Evolutionary conservation across 768 basidiomycete species (phyloP).

Genomic region (Lentinula guzmanii): DNA sequence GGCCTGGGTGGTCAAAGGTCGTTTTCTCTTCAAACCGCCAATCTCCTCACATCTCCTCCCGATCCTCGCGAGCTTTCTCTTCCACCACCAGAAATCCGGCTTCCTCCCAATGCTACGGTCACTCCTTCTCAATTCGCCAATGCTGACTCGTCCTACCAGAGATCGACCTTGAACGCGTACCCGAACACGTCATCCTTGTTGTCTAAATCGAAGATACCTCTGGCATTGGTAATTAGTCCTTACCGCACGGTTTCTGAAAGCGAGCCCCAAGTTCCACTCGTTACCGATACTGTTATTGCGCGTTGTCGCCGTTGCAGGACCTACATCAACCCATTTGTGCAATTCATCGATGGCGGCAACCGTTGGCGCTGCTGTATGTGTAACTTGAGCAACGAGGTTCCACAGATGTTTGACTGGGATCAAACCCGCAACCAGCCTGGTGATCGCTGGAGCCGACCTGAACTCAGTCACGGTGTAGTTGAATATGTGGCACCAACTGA

Average conservation of each 20-base stretch:
- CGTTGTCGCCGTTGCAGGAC: slow-evolving; percentile 93
- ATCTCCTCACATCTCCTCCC: slow-evolving; percentile 88
- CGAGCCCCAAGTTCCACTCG: slow-evolving; percentile 80
- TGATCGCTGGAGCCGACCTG: slow-evolving; percentile 90
- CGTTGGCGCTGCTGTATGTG: slow-evolving; percentile 99
- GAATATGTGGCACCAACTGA: slow-evolving; percentile 98
- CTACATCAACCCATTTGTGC: slow-evolving; percentile 96
- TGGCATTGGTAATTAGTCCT: slow-evolving; percentile 85
- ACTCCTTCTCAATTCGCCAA: slow-evolving; percentile 76
- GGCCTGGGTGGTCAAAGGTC: slow-evolving; percentile 73
- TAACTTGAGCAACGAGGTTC: slow-evolving; percentile 96
- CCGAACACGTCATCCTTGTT: slow-evolving; percentile 86
- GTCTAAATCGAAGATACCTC: slow-evolving; percentile 85
- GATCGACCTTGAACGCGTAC: slow-evolving; percentile 86
- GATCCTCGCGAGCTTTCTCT: slow-evolving; percentile 80
- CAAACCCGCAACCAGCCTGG: slow-evolving; percentile 89
- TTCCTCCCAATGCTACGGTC: slow-evolving; percentile 80
- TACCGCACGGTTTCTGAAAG: slow-evolving; percentile 84
- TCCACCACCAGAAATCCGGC: slow-evolving; percentile 83
- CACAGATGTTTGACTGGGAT: slow-evolving; percentile 98
- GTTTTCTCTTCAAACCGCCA: slow-evolving; percentile 78
- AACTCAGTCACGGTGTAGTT: slow-evolving; percentile 90
- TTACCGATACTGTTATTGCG: slow-evolving; percentile 92
- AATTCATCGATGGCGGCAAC: slow-evolving; percentile 97
- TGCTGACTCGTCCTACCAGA: slow-evolving; percentile 87